Evolutionary conservation across 2,329 filamentous ascomycete genomes (phyloP).

Genomic region (Ophiobolus disseminans): DNA sequence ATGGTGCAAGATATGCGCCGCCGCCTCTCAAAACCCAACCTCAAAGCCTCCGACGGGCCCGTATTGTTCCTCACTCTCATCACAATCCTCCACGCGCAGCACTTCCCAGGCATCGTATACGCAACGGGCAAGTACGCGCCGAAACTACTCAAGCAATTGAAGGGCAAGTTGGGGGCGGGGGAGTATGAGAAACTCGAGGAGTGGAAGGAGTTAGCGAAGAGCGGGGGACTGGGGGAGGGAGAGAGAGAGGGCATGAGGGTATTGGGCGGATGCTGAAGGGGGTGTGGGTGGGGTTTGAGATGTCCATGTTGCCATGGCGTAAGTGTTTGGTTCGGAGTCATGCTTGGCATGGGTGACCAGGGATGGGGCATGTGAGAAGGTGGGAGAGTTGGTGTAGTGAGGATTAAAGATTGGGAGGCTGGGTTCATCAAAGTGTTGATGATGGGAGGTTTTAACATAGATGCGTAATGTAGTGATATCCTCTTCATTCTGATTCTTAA

Average conservation of each 20-base stretch:
- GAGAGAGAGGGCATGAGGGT: constrained; percentile 44
- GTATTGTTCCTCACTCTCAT: constrained; percentile 48
- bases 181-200: constrained; percentile 41
- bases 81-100: constrained; percentile 40
- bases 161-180: constrained; percentile 24
- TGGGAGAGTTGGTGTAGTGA: too few relatives aligned
- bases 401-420: too few relatives aligned
- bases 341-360: too few relatives aligned
- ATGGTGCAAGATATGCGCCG: constrained; percentile 43
- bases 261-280: too few relatives aligned
- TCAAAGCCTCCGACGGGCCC: constrained; percentile 42
- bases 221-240: constrained; percentile 35
- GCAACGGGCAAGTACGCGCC: constrained; percentile 52
- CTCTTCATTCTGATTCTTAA: too few relatives aligned
- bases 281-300: too few relatives aligned
- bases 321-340: too few relatives aligned
- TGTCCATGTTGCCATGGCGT: too few relatives aligned
- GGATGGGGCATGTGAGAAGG: too few relatives aligned
- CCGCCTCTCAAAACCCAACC: constrained; percentile 44
- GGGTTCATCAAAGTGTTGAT: too few relatives aligned
- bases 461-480: too few relatives aligned
- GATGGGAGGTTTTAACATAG: too few relatives aligned
- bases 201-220: constrained; percentile 49
- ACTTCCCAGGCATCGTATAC: constrained; percentile 45
- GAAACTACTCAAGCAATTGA: constrained; percentile 48